Evolutionary conservation across 768 basidiomycete species (phyloP).

Genomic region (Trametopsis cervina): DNA sequence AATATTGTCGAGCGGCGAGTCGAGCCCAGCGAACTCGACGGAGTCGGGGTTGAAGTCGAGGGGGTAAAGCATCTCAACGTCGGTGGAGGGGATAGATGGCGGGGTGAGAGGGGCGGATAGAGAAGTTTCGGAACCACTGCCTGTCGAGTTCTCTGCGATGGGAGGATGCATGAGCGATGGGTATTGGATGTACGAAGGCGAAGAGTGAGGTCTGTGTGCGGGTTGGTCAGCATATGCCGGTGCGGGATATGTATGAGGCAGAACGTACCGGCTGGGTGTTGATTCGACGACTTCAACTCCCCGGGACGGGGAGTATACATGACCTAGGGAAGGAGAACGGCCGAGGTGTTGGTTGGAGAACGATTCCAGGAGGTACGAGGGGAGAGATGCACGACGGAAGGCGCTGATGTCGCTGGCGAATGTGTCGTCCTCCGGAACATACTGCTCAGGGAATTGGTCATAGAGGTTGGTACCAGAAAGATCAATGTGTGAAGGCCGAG

Average conservation of each 20-base stretch:
- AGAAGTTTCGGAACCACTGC: conserved; percentile 7
- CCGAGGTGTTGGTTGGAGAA: not conserved
- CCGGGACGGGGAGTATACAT: conserved; percentile 3
- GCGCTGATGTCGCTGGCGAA: not conserved
- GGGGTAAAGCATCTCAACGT: conserved; percentile 6
- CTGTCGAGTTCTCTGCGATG: conserved; percentile 4
- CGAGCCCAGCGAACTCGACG: not conserved
- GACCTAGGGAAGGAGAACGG: not conserved
- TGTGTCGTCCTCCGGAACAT: not conserved
- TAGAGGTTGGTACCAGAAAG: conserved; percentile 3
- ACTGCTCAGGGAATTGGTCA: not conserved
- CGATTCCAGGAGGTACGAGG: conserved; percentile 1
- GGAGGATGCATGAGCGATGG: conserved; percentile 10
- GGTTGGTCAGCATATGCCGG: not conserved
- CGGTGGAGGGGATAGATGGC: conserved; percentile 2
- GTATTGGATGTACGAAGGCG: conserved; percentile 3
- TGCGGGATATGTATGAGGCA: no score
- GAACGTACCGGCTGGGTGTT: not conserved
- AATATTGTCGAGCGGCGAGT: not conserved
- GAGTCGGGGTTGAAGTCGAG: not conserved
- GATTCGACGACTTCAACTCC: conserved; percentile 2
- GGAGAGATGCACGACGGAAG: conserved; percentile 7
- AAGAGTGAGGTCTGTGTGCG: conserved; percentile 1
- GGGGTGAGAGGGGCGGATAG: conserved; percentile 15
- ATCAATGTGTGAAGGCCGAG: conserved; percentile 6